A percentile compares a stretch with the other conserved stretches of the same genome.
phyloP scores from a whole-genome alignment of 768 basidiomycete species.

The Leccinum longicurvipes region DNA sequence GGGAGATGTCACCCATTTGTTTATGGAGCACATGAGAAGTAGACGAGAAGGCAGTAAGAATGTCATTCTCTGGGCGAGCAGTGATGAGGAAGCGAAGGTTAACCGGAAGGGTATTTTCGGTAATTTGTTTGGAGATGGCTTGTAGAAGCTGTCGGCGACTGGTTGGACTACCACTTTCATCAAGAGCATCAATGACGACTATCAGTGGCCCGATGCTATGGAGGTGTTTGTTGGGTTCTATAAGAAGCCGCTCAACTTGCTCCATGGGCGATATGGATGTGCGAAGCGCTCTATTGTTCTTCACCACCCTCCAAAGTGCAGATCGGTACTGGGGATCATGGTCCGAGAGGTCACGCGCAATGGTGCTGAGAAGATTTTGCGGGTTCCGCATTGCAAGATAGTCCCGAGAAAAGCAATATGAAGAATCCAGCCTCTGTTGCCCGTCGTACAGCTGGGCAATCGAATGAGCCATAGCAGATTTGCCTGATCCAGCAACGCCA shows the following conservation, averaged over 20 bases:
- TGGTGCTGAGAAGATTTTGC: background rate
- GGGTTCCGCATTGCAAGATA: background rate
- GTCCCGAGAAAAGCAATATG: background rate
- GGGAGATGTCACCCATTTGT: accelerated
- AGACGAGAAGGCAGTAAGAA: background rate
- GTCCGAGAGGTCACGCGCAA: background rate
- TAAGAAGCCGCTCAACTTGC: background rate
- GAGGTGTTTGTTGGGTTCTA: background rate
- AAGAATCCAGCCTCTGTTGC: background rate
- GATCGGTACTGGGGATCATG: background rate
- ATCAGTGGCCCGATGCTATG: background rate
- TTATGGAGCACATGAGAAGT: background rate
- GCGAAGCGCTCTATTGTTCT: background rate
- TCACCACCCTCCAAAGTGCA: background rate
- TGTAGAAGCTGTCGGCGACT: background rate
- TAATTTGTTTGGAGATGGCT: background rate
- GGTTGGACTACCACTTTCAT: background rate
- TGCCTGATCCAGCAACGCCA: background rate
- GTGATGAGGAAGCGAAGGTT: background rate
- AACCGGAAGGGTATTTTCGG: background rate
- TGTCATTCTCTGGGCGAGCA: background rate
- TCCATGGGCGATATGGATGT: background rate
- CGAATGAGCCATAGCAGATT: background rate
- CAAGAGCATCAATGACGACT: background rate
- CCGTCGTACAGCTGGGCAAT: background rate